A percentile compares a stretch with the other conserved stretches of the same genome.
Evolutionary conservation across 2,329 filamentous ascomycete species (phyloP).

Genomic region (Aaosphaeria pasadenensis): DNA sequence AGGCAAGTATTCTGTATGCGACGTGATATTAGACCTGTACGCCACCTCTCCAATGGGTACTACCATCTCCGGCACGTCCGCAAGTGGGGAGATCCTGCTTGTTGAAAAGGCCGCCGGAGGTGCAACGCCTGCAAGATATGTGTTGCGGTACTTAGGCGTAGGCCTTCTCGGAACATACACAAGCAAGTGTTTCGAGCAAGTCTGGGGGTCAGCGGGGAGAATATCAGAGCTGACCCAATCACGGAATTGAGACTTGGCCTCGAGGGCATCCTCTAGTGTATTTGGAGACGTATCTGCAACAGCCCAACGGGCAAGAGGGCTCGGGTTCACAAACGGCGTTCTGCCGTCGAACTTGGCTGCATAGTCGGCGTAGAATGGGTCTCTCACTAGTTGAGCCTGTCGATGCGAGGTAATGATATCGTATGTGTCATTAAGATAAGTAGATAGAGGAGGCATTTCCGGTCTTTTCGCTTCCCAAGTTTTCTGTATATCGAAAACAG

Average conservation of each 20-base stretch:
- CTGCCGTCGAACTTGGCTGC: constrained; percentile 45
- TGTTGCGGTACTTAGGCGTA: constrained; percentile 43
- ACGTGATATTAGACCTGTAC: constrained; percentile 48
- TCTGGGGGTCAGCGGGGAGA: constrained; percentile 39
- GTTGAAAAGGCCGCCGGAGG: constrained; percentile 49
- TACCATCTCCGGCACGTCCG: constrained; percentile 48
- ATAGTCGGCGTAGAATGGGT: constrained; percentile 52
- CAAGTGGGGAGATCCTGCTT: constrained; percentile 47
- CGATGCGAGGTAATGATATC: constrained; percentile 47
- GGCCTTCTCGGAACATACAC: constrained; percentile 47
- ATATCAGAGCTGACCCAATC: constrained; percentile 49
- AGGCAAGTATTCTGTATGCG: constrained; percentile 51
- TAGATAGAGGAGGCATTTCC: constrained; percentile 26
- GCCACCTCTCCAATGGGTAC: constrained; percentile 43
- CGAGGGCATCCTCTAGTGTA: constrained; percentile 42
- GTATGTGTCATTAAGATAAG: constrained; percentile 46
- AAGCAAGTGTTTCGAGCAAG: constrained; percentile 50
- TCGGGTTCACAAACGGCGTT: constrained; percentile 49
- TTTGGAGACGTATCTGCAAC: constrained; percentile 43
- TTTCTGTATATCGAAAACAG: constrained; percentile 34
- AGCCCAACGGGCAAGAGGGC: constrained; percentile 47
- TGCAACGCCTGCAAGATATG: constrained; percentile 41
- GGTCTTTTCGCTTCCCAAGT: constrained; percentile 35
- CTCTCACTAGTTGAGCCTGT: constrained; percentile 45
- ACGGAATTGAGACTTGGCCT: constrained; percentile 51